Percentiles rank a stretch among this genome's conserved stretches.
These are phyloP conservation scores for Ichthyophthirius multifiliis DNA, from an alignment of 169 alveolate genomes.

Conservation along the genomic window DNA sequence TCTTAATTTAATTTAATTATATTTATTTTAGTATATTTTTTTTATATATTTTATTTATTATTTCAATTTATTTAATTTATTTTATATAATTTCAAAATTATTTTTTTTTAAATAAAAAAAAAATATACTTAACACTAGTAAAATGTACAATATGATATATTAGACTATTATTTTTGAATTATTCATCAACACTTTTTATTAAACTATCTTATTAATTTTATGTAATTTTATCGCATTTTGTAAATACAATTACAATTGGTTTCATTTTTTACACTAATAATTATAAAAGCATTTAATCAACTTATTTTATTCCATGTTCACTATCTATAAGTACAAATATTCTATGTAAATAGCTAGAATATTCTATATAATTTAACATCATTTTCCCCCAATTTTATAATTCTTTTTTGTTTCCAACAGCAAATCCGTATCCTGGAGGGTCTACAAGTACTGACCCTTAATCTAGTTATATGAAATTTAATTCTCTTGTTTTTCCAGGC, in stretches of 20 bases:
- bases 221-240: conserved; percentile 24
- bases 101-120: too few species aligned
- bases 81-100: too few species aligned
- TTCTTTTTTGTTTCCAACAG: conserved; percentile 28
- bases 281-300: conserved; percentile 19
- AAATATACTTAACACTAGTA: conserved; percentile 16
- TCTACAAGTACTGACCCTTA: background rate
- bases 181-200: background rate
- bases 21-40: too few species aligned
- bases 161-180: background rate
- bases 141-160: conserved; percentile 25
- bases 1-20: too few species aligned
- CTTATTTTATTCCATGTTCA: conserved; percentile 32
- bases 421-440: conserved; percentile 37
- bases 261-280: background rate
- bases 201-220: background rate
- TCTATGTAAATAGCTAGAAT: conserved; percentile 5
- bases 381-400: conserved; percentile 20
- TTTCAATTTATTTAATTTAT: too few species aligned
- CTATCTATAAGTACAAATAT: conserved; percentile 18
- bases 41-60: too few species aligned
- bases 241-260: conserved; percentile 20
- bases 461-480: conserved; percentile 8
- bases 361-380: conserved; percentile 15
- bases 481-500: conserved; percentile 30